phyloP scores from a whole-genome alignment of 768 basidiomycete species.

The Tricholoma flavovirens region DNA sequence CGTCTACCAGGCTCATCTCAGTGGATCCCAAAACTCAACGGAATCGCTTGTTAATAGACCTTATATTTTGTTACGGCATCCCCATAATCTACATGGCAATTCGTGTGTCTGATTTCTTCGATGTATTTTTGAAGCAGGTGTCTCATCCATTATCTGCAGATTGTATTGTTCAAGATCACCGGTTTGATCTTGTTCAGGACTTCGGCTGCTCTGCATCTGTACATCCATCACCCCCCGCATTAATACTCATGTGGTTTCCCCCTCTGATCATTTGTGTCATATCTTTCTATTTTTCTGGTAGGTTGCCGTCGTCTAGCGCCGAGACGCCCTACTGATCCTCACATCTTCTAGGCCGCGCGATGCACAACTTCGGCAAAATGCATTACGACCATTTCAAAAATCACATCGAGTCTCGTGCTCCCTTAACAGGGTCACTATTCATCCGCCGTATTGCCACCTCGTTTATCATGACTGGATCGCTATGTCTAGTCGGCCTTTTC shows the following conservation, averaged over 20 bases:
- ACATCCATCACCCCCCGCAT: constrained; percentile 35
- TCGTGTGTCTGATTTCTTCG: constrained; percentile 35
- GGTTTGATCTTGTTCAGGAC: constrained; percentile 56
- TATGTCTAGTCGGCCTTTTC: constrained; percentile 35
- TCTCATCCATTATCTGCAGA: constrained; percentile 30
- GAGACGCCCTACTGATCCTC: background rate
- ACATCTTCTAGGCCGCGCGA: constrained; percentile 23
- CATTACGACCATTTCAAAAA: constrained; percentile 21
- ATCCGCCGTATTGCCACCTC: constrained; percentile 50
- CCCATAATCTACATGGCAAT: constrained; percentile 55
- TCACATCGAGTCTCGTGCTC: constrained; percentile 36
- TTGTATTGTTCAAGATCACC: constrained; percentile 51
- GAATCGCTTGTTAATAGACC: constrained; percentile 40
- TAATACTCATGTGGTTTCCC: constrained; percentile 41
- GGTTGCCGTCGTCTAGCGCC: constrained; percentile 8
- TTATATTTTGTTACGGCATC: constrained; percentile 43
- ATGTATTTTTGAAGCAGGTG: background rate
- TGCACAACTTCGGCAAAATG: constrained; percentile 26
- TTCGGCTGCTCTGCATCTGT: constrained; percentile 49
- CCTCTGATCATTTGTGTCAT: constrained; percentile 37
- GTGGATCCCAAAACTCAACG: constrained; percentile 29
- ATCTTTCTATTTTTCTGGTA: constrained; percentile 39
- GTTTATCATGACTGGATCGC: constrained; percentile 35
- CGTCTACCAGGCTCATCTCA: constrained; percentile 37
- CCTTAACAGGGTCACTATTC: constrained; percentile 43